Evolutionary conservation across 129 eudicot genomes (phyloP), one percentile per base, ranked within the genome.

Genomic region (Flaveria trinervia): DNA sequence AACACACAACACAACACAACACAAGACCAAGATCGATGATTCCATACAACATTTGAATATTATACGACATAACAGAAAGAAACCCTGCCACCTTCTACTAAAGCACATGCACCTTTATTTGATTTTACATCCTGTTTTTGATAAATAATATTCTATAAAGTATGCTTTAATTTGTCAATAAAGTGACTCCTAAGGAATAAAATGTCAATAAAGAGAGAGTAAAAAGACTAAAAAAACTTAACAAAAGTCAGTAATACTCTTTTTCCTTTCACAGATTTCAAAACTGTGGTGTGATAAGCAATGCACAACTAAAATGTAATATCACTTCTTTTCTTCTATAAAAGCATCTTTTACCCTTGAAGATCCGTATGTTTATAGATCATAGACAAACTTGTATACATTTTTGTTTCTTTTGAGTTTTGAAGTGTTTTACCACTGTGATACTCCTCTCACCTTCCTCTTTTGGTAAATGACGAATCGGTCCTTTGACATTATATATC

Each of bases 201-300:
- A 85, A 79, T 83, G 92, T 87, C 96, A 89, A 89, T 74, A 89
- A 89, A 89, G 95, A 85, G 70, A 74, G 57, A 76, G 66, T 62
- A 48, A 81, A 81, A 65, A 49, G 74, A 85, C 81, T 59, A 54
- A 71, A 79, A 61, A 75, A 65, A 59, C 67, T 44, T 75, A 73
- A 68, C 36, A 79, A 76, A 66, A 83, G 71, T 74, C 68, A 14
- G 60, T 75, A 12, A 23, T 71, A 28, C 70, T 48, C 54, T 80
- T 75, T 75, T 68, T 25, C 91, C 91, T 89, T 89, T 89, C 84
- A 71, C 91, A 67, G 72, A 75, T 89, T 84, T 83, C 87, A 78
- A 84, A 84, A 77, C 81, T 77, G 70, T 74, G 74, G 57, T 72
- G 68, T 82, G 80, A 77, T 85, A 77, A 87, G 92, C 83, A 84